Percentiles rank a stretch among this genome's conserved stretches.
phyloP scores from a whole-genome alignment of 164 flowering plant genomes.

The Annona cherimola region DNA sequence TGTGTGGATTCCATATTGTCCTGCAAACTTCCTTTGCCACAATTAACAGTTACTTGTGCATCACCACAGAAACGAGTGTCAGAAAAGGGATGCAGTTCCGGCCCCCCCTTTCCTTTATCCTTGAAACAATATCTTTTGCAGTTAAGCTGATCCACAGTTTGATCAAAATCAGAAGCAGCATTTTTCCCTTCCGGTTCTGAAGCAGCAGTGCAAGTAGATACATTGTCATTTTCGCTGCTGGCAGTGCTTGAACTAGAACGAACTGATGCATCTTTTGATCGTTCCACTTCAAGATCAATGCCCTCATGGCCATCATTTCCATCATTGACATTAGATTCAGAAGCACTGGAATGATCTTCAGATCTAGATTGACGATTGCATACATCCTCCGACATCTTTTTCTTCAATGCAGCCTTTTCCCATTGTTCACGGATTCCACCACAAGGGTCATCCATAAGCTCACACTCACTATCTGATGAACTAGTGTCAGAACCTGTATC shows the following conservation, averaged over 20 bases:
- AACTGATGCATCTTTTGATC: constrained; percentile 13
- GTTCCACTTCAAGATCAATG: constrained; percentile 14
- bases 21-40: neutral
- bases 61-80: neutral
- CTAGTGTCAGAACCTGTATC: constrained; percentile 27
- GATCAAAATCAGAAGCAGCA: constrained; percentile 5
- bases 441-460: constrained; percentile 49
- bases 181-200: constrained; percentile 1
- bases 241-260: constrained; percentile 22
- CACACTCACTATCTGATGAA: constrained; percentile 61
- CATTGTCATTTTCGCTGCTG: constrained; percentile 13
- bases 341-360: constrained; percentile 30
- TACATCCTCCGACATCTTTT: constrained; percentile 18
- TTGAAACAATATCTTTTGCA: neutral
- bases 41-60: neutral
- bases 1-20: neutral
- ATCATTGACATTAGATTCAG: constrained; percentile 23
- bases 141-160: constrained; percentile 1
- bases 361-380: constrained; percentile 15
- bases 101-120: neutral
- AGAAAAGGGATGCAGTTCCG: neutral
- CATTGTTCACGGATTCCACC: constrained; percentile 59
- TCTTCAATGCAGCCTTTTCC: constrained; percentile 58
- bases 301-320: neutral
- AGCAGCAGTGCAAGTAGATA: constrained; percentile 11